phyloP scores from a whole-genome alignment of 2,329 filamentous ascomycete species.

The Colletotrichum graminicola region DNA sequence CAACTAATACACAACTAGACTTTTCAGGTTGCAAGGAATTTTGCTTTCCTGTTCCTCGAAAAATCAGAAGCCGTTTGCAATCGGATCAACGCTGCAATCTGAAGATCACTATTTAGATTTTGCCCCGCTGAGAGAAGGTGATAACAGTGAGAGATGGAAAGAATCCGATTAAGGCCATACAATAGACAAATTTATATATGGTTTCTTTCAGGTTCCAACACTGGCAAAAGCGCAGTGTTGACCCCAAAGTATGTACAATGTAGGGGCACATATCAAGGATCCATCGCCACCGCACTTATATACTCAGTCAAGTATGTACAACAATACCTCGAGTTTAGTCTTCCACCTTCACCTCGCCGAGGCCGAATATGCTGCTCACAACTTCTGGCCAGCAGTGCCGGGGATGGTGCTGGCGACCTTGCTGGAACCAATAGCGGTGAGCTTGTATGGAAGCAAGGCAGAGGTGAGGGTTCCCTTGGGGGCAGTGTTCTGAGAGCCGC shows the following conservation, averaged over 20 bases:
- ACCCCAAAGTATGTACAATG: conserved; percentile 18
- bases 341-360: neutral
- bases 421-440: conserved; percentile 55
- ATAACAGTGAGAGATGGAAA: neutral
- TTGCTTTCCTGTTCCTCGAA: neutral
- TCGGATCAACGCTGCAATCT: neutral
- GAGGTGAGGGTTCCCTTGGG: conserved; percentile 59
- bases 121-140: accelerated
- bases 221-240: conserved; percentile 10
- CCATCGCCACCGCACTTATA: conserved; percentile 15
- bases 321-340: conserved; percentile 9
- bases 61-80: neutral
- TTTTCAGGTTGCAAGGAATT: too few species aligned
- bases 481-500: conserved; percentile 60
- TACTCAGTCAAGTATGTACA: conserved; percentile 38
- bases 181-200: conserved; percentile 30
- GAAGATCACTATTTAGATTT: too few species aligned
- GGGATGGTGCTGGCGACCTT: conserved; percentile 57
- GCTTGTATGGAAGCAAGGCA: conserved; percentile 64
- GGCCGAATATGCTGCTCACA: conserved; percentile 30
- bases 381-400: conserved; percentile 51
- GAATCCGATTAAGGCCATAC: conserved; percentile 4
- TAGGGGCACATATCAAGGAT: conserved; percentile 4
- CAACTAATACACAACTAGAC: too few species aligned
- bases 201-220: conserved; percentile 26